Percentiles rank a stretch among this genome's conserved stretches.
Conservation (phyloP, 805 yeast species). For the Pichia sporocuriosa region DNA sequence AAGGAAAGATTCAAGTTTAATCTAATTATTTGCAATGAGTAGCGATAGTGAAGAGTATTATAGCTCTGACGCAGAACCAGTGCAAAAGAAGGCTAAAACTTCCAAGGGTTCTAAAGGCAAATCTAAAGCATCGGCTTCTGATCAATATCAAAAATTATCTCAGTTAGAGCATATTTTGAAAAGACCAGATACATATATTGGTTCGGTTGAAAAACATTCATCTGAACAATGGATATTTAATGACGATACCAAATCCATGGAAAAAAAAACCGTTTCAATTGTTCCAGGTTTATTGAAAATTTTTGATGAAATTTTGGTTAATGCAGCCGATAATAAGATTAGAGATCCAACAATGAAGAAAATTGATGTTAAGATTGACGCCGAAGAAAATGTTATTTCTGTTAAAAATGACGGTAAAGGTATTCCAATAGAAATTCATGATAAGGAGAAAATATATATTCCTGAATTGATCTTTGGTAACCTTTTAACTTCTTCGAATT, state of each 20-base stretch:
- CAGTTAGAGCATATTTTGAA: constrained; percentile 94
- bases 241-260: constrained; percentile 55
- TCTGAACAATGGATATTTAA: constrained; percentile 84
- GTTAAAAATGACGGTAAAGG: constrained; percentile 93
- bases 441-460: constrained; percentile 83
- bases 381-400: constrained; percentile 65
- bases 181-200: constrained; percentile 97
- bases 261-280: constrained; percentile 54
- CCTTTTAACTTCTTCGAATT: constrained; percentile 88
- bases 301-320: constrained; percentile 93
- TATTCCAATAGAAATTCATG: constrained; percentile 90
- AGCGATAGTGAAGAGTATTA: neutral
- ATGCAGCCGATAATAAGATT: constrained; percentile 97
- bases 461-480: constrained; percentile 97
- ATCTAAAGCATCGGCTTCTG: constrained; percentile 36
- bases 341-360: constrained; percentile 87
- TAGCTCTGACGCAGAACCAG: neutral
- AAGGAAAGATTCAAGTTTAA: too few species aligned
- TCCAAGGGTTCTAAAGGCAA: constrained; percentile 9
- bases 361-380: constrained; percentile 74
- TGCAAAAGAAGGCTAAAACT: neutral
- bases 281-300: constrained; percentile 96
- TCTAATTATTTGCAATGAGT: neutral
- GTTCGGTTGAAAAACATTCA: constrained; percentile 80
- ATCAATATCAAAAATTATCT: constrained; percentile 86